Percentiles rank a stretch among this genome's conserved stretches.
Evolutionary conservation across 768 basidiomycete species (phyloP).

Genomic region (Suillus plorans): DNA sequence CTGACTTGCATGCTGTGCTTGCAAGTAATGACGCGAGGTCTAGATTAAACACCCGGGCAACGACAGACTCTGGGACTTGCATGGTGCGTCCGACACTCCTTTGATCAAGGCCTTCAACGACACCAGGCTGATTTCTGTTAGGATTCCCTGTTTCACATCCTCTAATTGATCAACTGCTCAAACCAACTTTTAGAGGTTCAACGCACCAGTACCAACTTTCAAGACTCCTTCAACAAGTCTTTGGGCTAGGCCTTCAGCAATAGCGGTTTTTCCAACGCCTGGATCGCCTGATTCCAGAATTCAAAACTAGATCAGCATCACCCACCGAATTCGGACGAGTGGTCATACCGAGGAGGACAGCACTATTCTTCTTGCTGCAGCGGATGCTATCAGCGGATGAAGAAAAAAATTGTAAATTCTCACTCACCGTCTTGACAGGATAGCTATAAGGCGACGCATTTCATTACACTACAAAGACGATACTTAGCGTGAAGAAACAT

Average conservation of each 20-base stretch:
- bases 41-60: conserved; percentile 9
- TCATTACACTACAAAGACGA: neutral
- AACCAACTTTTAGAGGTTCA: neutral
- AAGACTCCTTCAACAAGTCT: conserved; percentile 3
- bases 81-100: neutral
- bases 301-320: neutral
- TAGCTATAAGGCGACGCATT: conserved; percentile 3
- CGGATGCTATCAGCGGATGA: neutral
- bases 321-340: neutral
- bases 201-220: neutral
- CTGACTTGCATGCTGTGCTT: conserved; percentile 11
- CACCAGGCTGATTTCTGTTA: neutral
- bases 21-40: conserved; percentile 11
- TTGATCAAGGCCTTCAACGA: neutral
- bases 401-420: no score
- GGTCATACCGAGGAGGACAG: conserved; percentile 8
- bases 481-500: neutral
- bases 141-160: neutral
- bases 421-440: conserved; percentile 2
- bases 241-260: conserved; percentile 8
- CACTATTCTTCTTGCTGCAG: conserved; percentile 12
- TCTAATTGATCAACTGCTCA: neutral
- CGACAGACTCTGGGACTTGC: conserved; percentile 9
- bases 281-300: conserved; percentile 4
- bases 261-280: conserved; percentile 10